Base-by-base conservation (phyloP, 75 land plant species). In the Cryptomeria japonica region DNA sequence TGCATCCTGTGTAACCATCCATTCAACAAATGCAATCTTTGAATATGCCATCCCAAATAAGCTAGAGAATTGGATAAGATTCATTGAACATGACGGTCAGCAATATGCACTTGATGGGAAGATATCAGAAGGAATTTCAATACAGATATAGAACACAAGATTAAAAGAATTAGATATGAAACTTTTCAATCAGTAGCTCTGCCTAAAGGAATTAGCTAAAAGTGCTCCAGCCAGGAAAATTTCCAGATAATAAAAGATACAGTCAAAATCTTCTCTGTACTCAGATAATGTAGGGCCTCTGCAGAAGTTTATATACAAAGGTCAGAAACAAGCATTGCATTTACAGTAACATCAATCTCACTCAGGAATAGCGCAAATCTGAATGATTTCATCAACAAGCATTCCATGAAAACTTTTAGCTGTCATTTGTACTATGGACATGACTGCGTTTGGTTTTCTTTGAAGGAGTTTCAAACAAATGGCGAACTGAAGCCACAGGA, bases 401-500 rank as follows among this genome's bases (percentile, higher is more conserved):
- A 46, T 46, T 46, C 84, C 12, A 0, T n/a, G 51, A 11, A 46
- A 82, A 39, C 64, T 37, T 34, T 85, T 85, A 85, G 64, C 18
- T 85, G 25, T 85, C 16, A 9, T 22, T 56, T 85, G 86, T 55
- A 39, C 64, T 56, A 39, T 37, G 64, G 56, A 51, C 68, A 34
- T 15, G 86, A 55, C 86, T 36, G 18, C 41, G 64, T 56, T 85
- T 85, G 64, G 22, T 55, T 37, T 85, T 85, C 41, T 85, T 85
- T 56, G 86, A 32, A 55, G 86, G 64, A 9, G 64, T 49, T 85
- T 85, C 86, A 85, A 85, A 85, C 3, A 85, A 56, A 19, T 53
- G 58, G 41, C 86, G 58, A 55, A 85, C 86, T 53, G 86, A 85
- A 53, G 86, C 86, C 86, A 85, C 39, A 5, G 86, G 86, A 85